A percentile compares a stretch with the other conserved stretches of the same genome.
These are phyloP conservation scores for Thielaviopsis euricoi DNA, from an alignment of 2,329 filamentous ascomycete species.

Conservation along the genomic window DNA sequence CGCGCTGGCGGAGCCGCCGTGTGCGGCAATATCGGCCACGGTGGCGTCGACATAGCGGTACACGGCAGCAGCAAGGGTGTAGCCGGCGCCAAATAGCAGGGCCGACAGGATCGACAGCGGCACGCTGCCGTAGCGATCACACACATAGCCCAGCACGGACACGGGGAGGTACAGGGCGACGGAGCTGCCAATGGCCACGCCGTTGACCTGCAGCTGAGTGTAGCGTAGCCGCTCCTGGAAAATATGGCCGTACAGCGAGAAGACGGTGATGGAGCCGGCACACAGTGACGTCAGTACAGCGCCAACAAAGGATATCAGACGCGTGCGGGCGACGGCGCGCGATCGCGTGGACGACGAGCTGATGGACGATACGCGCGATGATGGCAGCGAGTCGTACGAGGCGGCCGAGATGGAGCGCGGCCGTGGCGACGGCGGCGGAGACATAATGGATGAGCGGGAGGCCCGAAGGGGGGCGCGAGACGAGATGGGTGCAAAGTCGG, in stretches of 20 bases:
- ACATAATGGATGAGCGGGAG: no score
- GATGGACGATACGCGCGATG: background rate
- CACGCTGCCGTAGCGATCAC: conserved; percentile 72
- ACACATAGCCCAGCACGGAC: conserved; percentile 74
- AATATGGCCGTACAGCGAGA: conserved; percentile 82
- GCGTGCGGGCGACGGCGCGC: conserved; percentile 1
- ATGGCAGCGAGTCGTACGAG: background rate
- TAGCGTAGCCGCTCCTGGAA: conserved; percentile 80
- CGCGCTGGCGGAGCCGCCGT: conserved; percentile 21
- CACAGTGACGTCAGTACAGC: conserved; percentile 49
- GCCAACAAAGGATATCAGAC: conserved; percentile 28
- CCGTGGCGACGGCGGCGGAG: background rate
- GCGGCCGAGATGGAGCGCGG: conserved; percentile 1
- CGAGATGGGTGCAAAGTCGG: background rate
- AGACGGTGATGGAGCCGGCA: conserved; percentile 82
- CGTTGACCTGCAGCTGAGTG: conserved; percentile 82
- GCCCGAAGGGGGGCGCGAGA: background rate
- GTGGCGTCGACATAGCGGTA: conserved; percentile 39
- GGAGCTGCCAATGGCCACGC: conserved; percentile 72
- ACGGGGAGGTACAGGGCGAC: conserved; percentile 87
- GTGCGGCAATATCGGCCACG: conserved; percentile 15
- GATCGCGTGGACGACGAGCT: background rate
- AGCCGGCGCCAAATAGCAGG: conserved; percentile 62
- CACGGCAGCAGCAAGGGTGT: conserved; percentile 64
- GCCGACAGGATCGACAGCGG: conserved; percentile 59